Base-by-base conservation (phyloP, 208 protist genomes). In the Leishmania guyanensis region DNA sequence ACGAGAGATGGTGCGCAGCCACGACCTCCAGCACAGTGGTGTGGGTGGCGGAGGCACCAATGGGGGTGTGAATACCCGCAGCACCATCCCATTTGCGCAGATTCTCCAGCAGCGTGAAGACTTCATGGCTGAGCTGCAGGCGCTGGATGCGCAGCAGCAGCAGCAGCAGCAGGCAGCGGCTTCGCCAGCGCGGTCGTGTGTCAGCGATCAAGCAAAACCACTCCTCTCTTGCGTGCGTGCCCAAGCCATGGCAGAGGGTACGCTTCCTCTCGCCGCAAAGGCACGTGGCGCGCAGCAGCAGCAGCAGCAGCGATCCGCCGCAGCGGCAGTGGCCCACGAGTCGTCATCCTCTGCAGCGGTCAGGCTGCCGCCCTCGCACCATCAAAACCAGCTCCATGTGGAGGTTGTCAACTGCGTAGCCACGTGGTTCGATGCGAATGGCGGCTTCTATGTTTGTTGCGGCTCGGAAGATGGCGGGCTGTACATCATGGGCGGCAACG, bases 361-460 rank as follows among this genome's bases (percentile, higher is more conserved):
- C 36, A 64, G 33, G 54, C 74, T 86, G 26, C 82, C 73, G 3
- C 78, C 78, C 9, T 39, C 58, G 39, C 82, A 86, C 64, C 82
- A 86, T 26, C 82, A 86, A 70, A 86, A 86, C 64, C 88, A 80
- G 60, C 68, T 94, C 22, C 86, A 80, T 16, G 85, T 85, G 14
- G 92, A 92, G 39, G 92, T 92, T 12, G 89, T 96, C 29, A 96
- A 96, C 78, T 89, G 83, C 36, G 89, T 96, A 22, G 91, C 89
- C 17, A 77, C 89, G 75, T 89, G 83, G 79, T 86, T 66, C n/a
- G 90, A 92, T 53, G 66, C 64, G 5, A 85, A 86, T 48, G 86
- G 81, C 43, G 90, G 86, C 0, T 86, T 90, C 26, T 93, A 91
- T 70, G 39, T 91, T 10, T 88, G 90, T 75, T 85, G 83, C 14